phyloP scores from a whole-genome alignment of 169 alveolate genomes.

The Eimeria tenella region DNA sequence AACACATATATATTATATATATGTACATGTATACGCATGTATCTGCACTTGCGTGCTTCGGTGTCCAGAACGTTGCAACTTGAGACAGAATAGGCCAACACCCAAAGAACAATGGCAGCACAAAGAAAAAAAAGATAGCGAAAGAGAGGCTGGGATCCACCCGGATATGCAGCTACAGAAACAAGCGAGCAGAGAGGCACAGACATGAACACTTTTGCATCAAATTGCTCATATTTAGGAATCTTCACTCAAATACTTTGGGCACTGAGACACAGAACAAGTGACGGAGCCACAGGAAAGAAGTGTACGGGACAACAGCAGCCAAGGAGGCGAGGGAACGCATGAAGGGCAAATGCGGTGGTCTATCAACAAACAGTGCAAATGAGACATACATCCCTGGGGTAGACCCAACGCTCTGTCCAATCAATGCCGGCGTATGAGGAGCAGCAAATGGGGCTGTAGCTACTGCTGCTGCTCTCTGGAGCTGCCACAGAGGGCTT shows the following conservation, averaged over 20 bases:
- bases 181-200: neutral
- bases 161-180: neutral
- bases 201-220: neutral
- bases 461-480: conserved; percentile 17
- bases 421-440: conserved; percentile 30
- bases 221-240: too few relatives aligned
- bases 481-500: neutral
- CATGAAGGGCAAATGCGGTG: neutral
- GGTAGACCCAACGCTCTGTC: conserved; percentile 65
- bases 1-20: too few relatives aligned
- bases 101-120: too few relatives aligned
- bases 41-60: too few relatives aligned
- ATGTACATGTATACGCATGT: too few relatives aligned
- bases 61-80: too few relatives aligned
- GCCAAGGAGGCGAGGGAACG: neutral
- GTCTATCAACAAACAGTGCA: neutral
- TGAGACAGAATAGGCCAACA: too few relatives aligned
- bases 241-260: too few relatives aligned
- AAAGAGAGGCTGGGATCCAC: neutral
- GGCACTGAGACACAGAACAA: neutral
- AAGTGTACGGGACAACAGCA: neutral
- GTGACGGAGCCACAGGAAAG: neutral
- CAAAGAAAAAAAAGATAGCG: neutral
- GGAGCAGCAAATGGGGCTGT: conserved; percentile 24
- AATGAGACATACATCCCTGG: neutral